These are phyloP conservation scores for Ceriops tagal DNA, from an alignment of 345 rosid genomes.

Conservation along the genomic window DNA sequence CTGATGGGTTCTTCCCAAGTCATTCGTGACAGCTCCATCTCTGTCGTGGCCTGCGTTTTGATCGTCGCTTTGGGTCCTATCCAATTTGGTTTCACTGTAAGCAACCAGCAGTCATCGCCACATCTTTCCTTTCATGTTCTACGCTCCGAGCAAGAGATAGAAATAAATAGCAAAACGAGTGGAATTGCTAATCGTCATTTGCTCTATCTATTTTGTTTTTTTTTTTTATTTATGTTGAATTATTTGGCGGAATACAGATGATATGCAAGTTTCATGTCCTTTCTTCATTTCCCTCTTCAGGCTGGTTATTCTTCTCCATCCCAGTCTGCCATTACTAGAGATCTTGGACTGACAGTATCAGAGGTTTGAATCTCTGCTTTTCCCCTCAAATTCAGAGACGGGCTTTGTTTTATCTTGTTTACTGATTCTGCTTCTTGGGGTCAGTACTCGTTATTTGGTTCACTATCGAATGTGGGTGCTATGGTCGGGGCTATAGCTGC, in stretches of 20 bases:
- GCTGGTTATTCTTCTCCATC: constrained; percentile 95
- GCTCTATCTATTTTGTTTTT: too few species aligned
- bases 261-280: not conserved
- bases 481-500: constrained; percentile 99
- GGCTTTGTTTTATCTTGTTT: constrained; percentile 1
- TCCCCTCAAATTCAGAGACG: not conserved
- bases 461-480: constrained; percentile 97
- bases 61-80: constrained; percentile 98
- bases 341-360: constrained; percentile 77
- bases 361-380: constrained; percentile 47
- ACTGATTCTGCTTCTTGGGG: constrained; percentile 30
- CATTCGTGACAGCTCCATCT: constrained; percentile 78
- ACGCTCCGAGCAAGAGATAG: too few species aligned
- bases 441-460: constrained; percentile 86
- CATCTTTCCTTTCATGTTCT: not conserved
- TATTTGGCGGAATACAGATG: too few species aligned
- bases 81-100: constrained; percentile 96
- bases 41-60: constrained; percentile 89
- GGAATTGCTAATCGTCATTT: too few species aligned
- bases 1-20: constrained; percentile 85
- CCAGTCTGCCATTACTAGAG: constrained; percentile 64
- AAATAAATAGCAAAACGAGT: too few species aligned
- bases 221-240: not conserved
- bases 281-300: constrained; percentile 28
- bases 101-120: constrained; percentile 3